These are phyloP conservation scores for Psilocybe azurescens DNA, from an alignment of 768 basidiomycete species.

Conservation along the genomic window DNA sequence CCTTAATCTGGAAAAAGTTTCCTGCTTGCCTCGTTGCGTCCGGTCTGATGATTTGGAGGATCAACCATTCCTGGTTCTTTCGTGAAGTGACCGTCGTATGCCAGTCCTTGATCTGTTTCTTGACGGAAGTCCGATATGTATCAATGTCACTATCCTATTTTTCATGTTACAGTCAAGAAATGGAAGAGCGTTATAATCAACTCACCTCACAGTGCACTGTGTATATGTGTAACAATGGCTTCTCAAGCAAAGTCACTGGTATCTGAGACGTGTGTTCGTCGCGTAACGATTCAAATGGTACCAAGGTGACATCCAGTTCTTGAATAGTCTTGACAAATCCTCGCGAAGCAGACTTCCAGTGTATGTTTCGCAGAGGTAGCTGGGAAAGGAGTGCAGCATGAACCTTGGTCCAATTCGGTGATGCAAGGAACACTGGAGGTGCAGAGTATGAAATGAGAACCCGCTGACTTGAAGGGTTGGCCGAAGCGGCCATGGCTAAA, in stretches of 20 bases:
- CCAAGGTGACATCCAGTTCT: constrained; percentile 79
- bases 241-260: constrained; percentile 80
- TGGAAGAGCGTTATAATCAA: constrained; percentile 25
- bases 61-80: constrained; percentile 93
- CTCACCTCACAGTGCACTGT: constrained; percentile 88
- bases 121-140: constrained; percentile 75
- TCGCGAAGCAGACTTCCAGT: constrained; percentile 85
- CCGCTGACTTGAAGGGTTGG: constrained; percentile 40
- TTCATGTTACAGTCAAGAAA: not conserved
- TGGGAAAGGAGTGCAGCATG: constrained; percentile 68
- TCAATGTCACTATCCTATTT: constrained; percentile 67
- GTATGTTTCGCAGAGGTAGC: constrained; percentile 86
- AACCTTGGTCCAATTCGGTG: constrained; percentile 77
- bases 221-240: constrained; percentile 86
- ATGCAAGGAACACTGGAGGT: constrained; percentile 64
- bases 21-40: constrained; percentile 61
- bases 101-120: constrained; percentile 95
- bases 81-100: constrained; percentile 63
- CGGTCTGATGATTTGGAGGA: constrained; percentile 83
- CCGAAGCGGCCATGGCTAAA: constrained; percentile 3
- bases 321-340: constrained; percentile 86
- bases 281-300: constrained; percentile 67
- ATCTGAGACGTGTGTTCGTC: constrained; percentile 81
- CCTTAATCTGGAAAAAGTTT: constrained; percentile 84
- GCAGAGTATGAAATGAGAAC: constrained; percentile 75